Base-by-base conservation (phyloP, 164 flowering plant species). In the Aristolochia californica region DNA sequence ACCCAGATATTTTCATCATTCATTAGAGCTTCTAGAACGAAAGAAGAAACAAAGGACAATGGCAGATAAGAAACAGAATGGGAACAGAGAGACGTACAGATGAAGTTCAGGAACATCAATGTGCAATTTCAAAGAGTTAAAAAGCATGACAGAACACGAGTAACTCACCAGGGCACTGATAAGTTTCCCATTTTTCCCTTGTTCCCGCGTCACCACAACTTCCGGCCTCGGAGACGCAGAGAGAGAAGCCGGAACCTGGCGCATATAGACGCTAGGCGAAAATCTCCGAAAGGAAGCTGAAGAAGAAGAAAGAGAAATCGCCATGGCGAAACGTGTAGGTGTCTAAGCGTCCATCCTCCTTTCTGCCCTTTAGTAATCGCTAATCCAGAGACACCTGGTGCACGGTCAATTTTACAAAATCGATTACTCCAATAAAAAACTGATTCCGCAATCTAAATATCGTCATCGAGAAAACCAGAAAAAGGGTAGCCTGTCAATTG, bases 121-220 rank as follows among this genome's bases (percentile, higher is more conserved):
- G 40, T 34, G 40, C 40, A 34, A 34, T 34, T 8, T 34, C 40
- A 1, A 12, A 34, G 40, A 2, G 10, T 34, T 8, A 8, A 12
- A 34, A 9, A 34, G 40, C 40, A 34, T 34, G 1, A 8, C 10
- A 34, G 40, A 34, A 34, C 40, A 34, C 40, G 62, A 23, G 61
- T 48, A 59, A 54, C 48, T 2, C 68, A 91, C 98, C 76, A 93
- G 73, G 62, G 91, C 84, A 12, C 63, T 26, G 70, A 88, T 71
- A 78, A 93, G 96, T 78, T 85, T 87, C 61, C 52, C 80, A 59
- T 93, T 93, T 75, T 93, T 93, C 68, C 98, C 97, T 0, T 73
- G 89, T 62, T 87, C 95, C 67, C 98, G 72, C 27, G 97, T 93
- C 57, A 88, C 97, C 5, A 88, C 98, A 43, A 93, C 98, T 66